A percentile compares a stretch with the other conserved stretches of the same genome.
Evolutionary conservation across 2,329 filamentous ascomycete genomes (phyloP).

Genomic region (Fusarium beomiforme): DNA sequence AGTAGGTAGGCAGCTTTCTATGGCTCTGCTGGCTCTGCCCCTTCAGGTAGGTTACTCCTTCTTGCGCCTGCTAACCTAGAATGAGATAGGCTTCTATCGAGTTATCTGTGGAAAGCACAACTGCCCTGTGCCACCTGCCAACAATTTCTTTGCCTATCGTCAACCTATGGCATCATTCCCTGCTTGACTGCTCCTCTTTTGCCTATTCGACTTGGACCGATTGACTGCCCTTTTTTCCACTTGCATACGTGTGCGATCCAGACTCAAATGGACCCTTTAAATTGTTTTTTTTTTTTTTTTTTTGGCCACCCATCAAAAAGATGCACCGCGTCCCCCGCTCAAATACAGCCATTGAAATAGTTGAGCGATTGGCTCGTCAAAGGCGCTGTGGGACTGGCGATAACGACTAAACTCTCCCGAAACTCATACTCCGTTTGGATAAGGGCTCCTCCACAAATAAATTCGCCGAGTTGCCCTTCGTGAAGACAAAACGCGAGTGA

Average conservation of each 20-base stretch:
- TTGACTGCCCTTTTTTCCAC: conserved; percentile 7
- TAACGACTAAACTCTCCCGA: background rate
- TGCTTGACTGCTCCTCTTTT: conserved; percentile 21
- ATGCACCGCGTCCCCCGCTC: conserved; percentile 11
- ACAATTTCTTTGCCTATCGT: background rate
- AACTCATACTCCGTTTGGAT: conserved; percentile 6
- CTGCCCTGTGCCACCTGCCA: conserved; percentile 19
- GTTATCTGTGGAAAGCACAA: conserved; percentile 12
- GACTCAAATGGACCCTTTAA: conserved; percentile 31
- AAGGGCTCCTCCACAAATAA: conserved; percentile 27
- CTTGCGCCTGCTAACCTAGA: conserved; percentile 30
- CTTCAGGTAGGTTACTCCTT: background rate
- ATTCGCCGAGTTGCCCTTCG: background rate
- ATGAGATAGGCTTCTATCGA: conserved; percentile 17
- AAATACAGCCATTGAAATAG: conserved; percentile 2
- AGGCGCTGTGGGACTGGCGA: conserved; percentile 13
- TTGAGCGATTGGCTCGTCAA: conserved; percentile 32
- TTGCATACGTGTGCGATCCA: conserved; percentile 36
- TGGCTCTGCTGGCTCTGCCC: background rate
- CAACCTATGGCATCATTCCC: conserved; percentile 6
- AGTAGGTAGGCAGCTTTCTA: background rate
- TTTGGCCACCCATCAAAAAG: conserved; percentile 6
- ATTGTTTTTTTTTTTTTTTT: background rate
- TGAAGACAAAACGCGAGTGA: background rate
- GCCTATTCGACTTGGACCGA: conserved; percentile 10